Conservation (phyloP, 768 basidiomycete species). For the Heimioporus sp. region DNA sequence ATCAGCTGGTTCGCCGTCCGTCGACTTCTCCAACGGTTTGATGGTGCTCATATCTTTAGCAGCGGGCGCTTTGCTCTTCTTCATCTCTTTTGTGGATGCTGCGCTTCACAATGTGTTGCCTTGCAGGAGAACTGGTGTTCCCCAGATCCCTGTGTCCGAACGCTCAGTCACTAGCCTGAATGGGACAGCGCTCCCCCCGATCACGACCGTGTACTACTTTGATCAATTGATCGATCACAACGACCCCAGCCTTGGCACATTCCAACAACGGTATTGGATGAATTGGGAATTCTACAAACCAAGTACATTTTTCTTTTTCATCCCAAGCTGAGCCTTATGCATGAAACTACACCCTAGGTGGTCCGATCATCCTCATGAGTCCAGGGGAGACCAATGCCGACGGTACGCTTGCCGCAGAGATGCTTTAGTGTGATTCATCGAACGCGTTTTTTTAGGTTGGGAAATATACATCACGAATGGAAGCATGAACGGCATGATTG, state of each 20-base stretch:
- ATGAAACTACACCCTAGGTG: conserved; percentile 9
- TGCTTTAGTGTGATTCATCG: too few species aligned
- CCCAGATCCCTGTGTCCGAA: conserved; percentile 11
- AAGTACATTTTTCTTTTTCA: conserved; percentile 27
- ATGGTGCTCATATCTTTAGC: conserved; percentile 13
- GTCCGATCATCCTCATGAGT: conserved; percentile 37
- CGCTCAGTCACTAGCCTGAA: conserved; percentile 13
- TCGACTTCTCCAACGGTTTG: not conserved
- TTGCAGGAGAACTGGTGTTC: conserved; percentile 14
- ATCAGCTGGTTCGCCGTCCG: too few species aligned
- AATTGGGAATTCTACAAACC: conserved; percentile 64
- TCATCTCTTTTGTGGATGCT: conserved; percentile 15
- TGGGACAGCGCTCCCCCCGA: conserved; percentile 25
- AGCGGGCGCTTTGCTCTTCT: conserved; percentile 8
- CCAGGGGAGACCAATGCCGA: conserved; percentile 64
- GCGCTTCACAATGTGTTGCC: conserved; percentile 20
- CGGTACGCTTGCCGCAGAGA: conserved; percentile 15
- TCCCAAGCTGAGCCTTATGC: not conserved
- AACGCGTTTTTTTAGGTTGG: conserved; percentile 17
- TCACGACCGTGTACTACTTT: conserved; percentile 30
- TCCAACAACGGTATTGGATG: conserved; percentile 73
- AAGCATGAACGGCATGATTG: conserved; percentile 62
- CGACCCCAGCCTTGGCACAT: conserved; percentile 63
- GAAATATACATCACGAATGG: conserved; percentile 58
- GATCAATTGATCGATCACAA: conserved; percentile 43